Base-by-base conservation (phyloP, 768 basidiomycete genomes). In the Saitozyma sp. region DNA sequence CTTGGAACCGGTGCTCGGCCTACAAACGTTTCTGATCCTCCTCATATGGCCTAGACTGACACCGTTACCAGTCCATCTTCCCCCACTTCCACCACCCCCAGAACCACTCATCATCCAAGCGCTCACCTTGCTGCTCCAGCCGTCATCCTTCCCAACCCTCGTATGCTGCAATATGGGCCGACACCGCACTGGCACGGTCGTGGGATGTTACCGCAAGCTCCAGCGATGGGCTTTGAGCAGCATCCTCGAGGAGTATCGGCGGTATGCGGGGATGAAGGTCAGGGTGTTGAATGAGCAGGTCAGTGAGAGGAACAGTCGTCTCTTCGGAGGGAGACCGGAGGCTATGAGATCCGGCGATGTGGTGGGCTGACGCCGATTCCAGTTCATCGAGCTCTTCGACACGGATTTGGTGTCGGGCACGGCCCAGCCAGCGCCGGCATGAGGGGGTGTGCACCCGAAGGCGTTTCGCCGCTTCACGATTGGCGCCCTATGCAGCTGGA, bases 381-480 rank as follows among this genome's bases (percentile, higher is more conserved):
- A 81, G 79, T 81, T 81, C 60, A 80, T 81, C 60, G 80, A 81
- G 68, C 70, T 80, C 13, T 81, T 81, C 54, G 79, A 79, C 59
- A 77, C 74, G 53, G 78, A 79, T 66, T 59, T 79, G 49, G 76
- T 79, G 11, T 65, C 74, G 0, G 66, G 76, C 42, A 73, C 74
- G 19, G 69, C 74, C 1, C 64, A 73, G 52, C 57, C 68, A 46
- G 63, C 63, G 16, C 40, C 54, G 17, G 52, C 63, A 17, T 58
- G 54, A 63, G 10, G 38, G 39, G 9, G 5, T 29, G 29, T 29
- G 46, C 14, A 48, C 14, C 14, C 14, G 17, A 48, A 48, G 14
- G 46, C 2, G 17, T 48, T 14, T 48, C 6, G 17, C 14, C 14
- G 46, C 2, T 17, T 16, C 39, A 50, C 50, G 9, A 40, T 37